phyloP scores from a whole-genome alignment of 805 yeast genomes.

The Maudiozyma bulderi region DNA sequence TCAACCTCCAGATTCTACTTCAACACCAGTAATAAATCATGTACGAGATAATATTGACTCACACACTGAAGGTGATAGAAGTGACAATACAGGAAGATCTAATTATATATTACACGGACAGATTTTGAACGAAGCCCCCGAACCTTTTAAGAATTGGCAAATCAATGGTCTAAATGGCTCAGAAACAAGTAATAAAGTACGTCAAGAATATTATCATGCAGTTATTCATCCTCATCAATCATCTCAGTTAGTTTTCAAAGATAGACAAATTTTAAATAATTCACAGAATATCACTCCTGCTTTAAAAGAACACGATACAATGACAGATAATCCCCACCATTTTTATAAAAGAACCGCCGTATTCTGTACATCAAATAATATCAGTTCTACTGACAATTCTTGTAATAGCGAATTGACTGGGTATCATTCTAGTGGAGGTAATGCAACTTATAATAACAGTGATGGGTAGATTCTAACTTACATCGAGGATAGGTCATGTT shows the following conservation, averaged over 20 bases:
- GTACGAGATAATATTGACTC: too few relatives aligned
- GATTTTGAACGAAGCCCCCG: not conserved
- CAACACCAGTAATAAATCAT: constrained; percentile 16
- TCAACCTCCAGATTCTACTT: constrained; percentile 26
- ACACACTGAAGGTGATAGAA: too few relatives aligned
- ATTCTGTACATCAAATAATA: too few relatives aligned
- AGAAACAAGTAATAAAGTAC: not conserved
- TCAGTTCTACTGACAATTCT: not conserved
- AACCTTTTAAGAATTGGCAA: not conserved
- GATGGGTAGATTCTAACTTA: not conserved
- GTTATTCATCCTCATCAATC: not conserved
- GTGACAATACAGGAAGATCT: not conserved
- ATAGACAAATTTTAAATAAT: not conserved
- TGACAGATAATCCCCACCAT: too few relatives aligned
- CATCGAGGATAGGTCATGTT: too few relatives aligned
- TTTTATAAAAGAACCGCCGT: too few relatives aligned
- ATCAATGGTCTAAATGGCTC: not conserved
- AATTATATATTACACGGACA: not conserved
- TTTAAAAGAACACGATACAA: not conserved
- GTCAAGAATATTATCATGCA: not conserved
- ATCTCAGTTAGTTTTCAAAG: not conserved
- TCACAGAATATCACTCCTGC: not conserved
- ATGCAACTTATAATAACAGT: constrained; percentile 20
- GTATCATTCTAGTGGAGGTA: constrained; percentile 22
- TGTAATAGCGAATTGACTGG: not conserved